Evolutionary conservation across 768 basidiomycete genomes (phyloP), one percentile per base, ranked within the genome.

Genomic region (Boletellus ananiceps): DNA sequence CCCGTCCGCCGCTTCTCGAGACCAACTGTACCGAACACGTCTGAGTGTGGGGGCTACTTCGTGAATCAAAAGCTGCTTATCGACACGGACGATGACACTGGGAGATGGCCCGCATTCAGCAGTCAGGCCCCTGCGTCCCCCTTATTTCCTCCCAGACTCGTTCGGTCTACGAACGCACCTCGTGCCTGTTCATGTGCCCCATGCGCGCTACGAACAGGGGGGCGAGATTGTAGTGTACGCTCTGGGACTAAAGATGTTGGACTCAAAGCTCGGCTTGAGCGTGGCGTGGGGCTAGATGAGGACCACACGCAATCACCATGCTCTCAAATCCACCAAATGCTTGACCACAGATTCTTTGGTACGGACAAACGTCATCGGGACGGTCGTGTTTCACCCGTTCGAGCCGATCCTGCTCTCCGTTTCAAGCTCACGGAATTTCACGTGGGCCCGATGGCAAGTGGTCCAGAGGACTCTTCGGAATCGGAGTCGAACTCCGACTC

Each of bases 1-100:
- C 64, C 81, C 36, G 44, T 79, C 15, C 63, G 69, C 27, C 61
- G 74, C 41, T 79, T 56, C 43, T 54, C 46, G 29, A 44, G 45
- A 44, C 47, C 9, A 23, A 25, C 29, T 23, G 41, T 23, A 8
- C 46, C 48, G 9, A 40, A 37, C 16, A 46, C 27, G 15, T 40
- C 51, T n/a, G 2, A 21, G 23, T 21, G 23, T 23, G 29, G 44
- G 16, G 1, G 6, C 23, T n/a, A 41, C 29, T 25, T 55, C 40
- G 86, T 87, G 18, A 93, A 94, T 61, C 94, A 96, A 65, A 80
- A 80, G 54, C 70, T 84, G 21, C 65, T 70, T n/a, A 94, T 95
- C 58, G 89, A 89, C 56, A 19, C n/a, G n/a, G 62, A 93, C 0
- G 90, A 94, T 59, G 46, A 74, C 12, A 71, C 74, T 82, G 77